These are phyloP conservation scores for Xylaria bambusicola DNA, from an alignment of 495 filamentous ascomycete species.

Conservation along the genomic window DNA sequence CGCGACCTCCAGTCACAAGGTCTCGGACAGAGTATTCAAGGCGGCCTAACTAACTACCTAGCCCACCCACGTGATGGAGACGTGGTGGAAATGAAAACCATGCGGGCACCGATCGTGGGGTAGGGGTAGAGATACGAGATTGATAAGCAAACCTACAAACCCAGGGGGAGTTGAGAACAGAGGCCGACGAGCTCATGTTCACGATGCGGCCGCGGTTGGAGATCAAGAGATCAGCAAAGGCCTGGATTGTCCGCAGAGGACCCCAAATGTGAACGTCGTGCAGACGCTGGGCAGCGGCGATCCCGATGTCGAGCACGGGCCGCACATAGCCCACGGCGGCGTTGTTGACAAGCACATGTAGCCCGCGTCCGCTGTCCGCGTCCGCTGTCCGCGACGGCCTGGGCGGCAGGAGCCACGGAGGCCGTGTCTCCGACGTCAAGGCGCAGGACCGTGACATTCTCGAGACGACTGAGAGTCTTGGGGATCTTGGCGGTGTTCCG, in stretches of 20 bases:
- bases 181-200: conserved; percentile 35
- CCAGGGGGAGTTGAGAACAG: not conserved
- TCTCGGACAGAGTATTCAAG: conserved; percentile 33
- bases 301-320: conserved; percentile 48
- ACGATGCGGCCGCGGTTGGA: conserved; percentile 45
- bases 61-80: too few relatives aligned
- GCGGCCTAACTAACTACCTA: conserved; percentile 8
- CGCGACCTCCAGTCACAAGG: conserved; percentile 42
- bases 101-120: too few relatives aligned
- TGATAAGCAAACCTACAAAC: not conserved
- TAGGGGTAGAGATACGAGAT: too few relatives aligned
- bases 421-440: too few relatives aligned
- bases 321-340: conserved; percentile 43
- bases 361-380: conserved; percentile 28
- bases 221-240: conserved; percentile 53
- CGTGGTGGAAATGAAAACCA: too few relatives aligned
- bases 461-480: conserved; percentile 18
- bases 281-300: conserved; percentile 42
- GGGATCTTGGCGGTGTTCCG: conserved; percentile 38
- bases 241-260: conserved; percentile 42
- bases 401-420: too few relatives aligned
- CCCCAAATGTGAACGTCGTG: conserved; percentile 58
- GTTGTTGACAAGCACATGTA: conserved; percentile 59
- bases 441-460: conserved; percentile 30
- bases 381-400: conserved; percentile 14